Evolutionary conservation across 106 monocot species (phyloP).

Genomic region (Dendrobium catenatum): DNA sequence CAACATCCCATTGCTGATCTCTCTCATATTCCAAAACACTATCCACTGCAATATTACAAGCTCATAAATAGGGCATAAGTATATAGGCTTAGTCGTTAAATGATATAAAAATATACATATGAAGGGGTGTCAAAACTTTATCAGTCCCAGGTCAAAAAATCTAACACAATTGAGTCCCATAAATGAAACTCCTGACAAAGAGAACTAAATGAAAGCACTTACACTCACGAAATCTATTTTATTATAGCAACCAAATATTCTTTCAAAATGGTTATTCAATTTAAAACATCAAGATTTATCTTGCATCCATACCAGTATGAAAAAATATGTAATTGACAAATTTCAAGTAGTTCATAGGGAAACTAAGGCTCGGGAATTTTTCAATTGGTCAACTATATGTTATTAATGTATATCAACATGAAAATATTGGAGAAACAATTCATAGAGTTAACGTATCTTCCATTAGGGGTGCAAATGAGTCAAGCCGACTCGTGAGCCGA

Average conservation of each 20-base stretch:
- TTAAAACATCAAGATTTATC: not conserved
- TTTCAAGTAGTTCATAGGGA: not conserved
- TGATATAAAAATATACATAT: not conserved
- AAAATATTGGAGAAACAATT: not conserved
- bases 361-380: not conserved
- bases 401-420: not conserved
- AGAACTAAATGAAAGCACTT: not conserved
- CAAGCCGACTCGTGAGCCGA: no score
- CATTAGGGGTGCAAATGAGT: no score
- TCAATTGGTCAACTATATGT: not conserved
- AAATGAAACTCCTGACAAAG: not conserved
- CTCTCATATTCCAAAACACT: slow-evolving; percentile 46
- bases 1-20: slow-evolving; percentile 48
- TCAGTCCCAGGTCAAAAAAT: not conserved
- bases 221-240: not conserved
- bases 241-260: not conserved
- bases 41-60: slow-evolving; percentile 35
- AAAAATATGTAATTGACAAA: not conserved
- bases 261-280: not conserved
- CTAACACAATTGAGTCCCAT: not conserved
- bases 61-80: not conserved
- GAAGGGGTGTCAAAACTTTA: not conserved
- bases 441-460: not conserved
- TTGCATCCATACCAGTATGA: no score
- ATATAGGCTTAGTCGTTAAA: not conserved